phyloP scores from a whole-genome alignment of 2,329 filamentous ascomycete genomes.

The Daldinia sp. region DNA sequence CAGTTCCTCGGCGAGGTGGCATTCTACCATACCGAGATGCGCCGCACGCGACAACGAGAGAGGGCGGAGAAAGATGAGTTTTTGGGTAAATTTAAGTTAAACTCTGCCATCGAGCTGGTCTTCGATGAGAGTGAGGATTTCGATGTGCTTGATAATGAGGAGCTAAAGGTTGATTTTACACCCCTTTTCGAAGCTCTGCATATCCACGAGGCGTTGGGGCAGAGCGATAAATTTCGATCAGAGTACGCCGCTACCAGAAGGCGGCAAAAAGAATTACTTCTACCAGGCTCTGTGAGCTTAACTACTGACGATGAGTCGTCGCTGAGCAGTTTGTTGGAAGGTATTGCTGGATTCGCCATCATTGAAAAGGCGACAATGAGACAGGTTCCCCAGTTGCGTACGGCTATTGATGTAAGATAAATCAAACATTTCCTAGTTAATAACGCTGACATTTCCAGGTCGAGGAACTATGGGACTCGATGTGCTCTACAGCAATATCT shows the following conservation, averaged over 20 bases:
- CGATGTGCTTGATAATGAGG: slow-evolving; percentile 94
- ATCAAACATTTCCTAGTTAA: background rate
- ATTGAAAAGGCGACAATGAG: slow-evolving; percentile 95
- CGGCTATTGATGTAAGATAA: slow-evolving; percentile 78
- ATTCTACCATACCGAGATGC: slow-evolving; percentile 93
- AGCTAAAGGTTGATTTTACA: slow-evolving; percentile 93
- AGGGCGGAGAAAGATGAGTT: slow-evolving; percentile 81
- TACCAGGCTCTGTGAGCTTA: slow-evolving; percentile 81
- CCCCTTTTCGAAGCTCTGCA: slow-evolving; percentile 95
- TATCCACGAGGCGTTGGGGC: slow-evolving; percentile 93
- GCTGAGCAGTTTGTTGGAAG: slow-evolving; percentile 90
- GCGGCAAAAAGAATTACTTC: slow-evolving; percentile 89
- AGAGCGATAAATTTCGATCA: slow-evolving; percentile 88
- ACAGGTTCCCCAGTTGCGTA: slow-evolving; percentile 83
- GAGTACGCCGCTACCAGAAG: slow-evolving; percentile 94
- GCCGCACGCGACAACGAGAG: slow-evolving; percentile 84
- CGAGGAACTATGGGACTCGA: slow-evolving; percentile 98
- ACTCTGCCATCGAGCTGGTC: slow-evolving; percentile 94
- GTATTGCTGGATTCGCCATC: slow-evolving; percentile 95
- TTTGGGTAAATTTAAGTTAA: slow-evolving; percentile 86
- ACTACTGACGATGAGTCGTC: slow-evolving; percentile 85
- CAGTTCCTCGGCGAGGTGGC: slow-evolving; percentile 96
- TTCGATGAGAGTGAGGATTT: slow-evolving; percentile 97
- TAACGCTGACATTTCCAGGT: slow-evolving; percentile 66
- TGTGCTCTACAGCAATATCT: slow-evolving; percentile 88